Base-by-base conservation (phyloP, 2,329 filamentous ascomycete genomes). In the Stenocarpella maydis region DNA sequence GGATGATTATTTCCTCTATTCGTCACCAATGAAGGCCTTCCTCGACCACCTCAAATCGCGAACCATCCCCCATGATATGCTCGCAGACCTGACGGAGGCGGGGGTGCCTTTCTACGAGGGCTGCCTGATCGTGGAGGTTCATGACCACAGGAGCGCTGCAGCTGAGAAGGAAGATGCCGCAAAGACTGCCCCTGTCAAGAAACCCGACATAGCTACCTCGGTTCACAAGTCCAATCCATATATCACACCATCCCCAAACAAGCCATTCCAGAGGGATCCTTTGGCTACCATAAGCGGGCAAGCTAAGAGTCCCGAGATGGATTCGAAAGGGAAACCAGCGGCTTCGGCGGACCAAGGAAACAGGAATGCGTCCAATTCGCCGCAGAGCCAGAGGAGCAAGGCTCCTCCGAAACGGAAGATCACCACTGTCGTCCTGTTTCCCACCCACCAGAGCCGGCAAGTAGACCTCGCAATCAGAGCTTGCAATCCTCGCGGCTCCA, bases 141-240 rank as follows among this genome's bases (percentile, higher is more conserved):
- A 97, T 75, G 93, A 98, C 78, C 93, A 97, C 82, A 93, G 92
- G 75, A 89, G 91, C 0, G 83, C 83, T 50, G 85, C 86, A 55
- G 85, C 86, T 71, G 83, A 86, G 74, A 90, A 93, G 76, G 89
- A 87, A 73, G 84, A 84, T 74, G 82, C 82, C 68, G 86, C 83
- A 61, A 84, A 82, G 64, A 83, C 83, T 31, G 84, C 88, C 1
- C 83, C 86, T 34, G 58, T 45, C 24, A 87, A 88, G 43, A 90
- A 85, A 73, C 91, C 90, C 66, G 87, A 87, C 47, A 82, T 86
- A 4, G 89, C 91, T 14, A 95, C 93, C 72, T 98, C 95, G 0
- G 91, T 99, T 53, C 95, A 99, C 79, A 97, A 97, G 78, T 93
- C 95, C 78, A 97, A 94, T 76, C 90, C 90, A 71, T 96, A 94